Evolutionary conservation across 2,329 filamentous ascomycete species (phyloP).

Genomic region (Ceratocystis colombiana): DNA sequence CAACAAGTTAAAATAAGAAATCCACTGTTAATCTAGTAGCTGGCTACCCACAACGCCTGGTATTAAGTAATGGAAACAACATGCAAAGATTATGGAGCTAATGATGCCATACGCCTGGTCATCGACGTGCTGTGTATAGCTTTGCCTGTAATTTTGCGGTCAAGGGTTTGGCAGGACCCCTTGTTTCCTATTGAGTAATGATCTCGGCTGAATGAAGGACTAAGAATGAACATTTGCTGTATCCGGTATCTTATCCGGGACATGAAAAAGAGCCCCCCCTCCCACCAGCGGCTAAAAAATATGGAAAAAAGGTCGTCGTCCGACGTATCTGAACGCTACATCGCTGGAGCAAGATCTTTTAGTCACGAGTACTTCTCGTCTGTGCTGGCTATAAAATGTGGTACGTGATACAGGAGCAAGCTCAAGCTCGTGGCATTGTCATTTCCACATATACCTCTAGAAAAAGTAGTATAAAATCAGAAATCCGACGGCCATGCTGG

Average conservation of each 20-base stretch:
- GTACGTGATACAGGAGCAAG: background rate
- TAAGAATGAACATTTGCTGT: background rate
- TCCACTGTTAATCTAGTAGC: background rate
- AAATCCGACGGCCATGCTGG: background rate
- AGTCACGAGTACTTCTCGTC: background rate
- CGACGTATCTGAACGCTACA: background rate
- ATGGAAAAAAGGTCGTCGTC: background rate
- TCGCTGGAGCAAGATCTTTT: background rate
- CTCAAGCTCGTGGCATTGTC: conserved; percentile 2
- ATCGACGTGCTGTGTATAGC: background rate
- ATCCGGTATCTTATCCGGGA: background rate
- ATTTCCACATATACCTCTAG: background rate
- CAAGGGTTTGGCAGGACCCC: background rate
- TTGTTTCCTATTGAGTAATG: conserved; percentile 1
- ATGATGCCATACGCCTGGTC: conserved; percentile 13
- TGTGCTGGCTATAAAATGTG: conserved; percentile 3
- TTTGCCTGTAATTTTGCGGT: background rate
- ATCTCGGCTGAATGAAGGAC: background rate
- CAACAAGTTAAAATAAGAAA: conserved; percentile 2
- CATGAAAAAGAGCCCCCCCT: background rate
- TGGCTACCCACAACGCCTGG: background rate
- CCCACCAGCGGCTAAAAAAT: background rate
- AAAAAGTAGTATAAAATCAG: background rate
- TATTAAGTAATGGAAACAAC: conserved; percentile 11
- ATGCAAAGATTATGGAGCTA: background rate